Base-by-base conservation (phyloP, 2,329 filamentous ascomycete genomes). In the Niveomyces coronatus region DNA sequence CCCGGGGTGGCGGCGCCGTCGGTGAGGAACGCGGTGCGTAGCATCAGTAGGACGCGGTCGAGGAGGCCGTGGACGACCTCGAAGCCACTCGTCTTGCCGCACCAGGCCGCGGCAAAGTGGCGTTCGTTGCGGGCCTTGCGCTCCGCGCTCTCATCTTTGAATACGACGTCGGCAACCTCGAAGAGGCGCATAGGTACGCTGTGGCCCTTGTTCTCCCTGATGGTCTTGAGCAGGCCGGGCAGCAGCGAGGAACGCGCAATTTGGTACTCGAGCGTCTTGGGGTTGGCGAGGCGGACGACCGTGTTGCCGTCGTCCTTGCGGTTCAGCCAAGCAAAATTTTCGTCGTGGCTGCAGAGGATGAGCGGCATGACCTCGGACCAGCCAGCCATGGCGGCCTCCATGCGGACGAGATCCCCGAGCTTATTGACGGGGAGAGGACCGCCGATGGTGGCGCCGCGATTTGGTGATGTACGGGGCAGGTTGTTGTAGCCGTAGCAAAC, bases 401-500 rank as follows among this genome's bases (percentile, higher is more conserved):
- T 67, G 38, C 91, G 82, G 43, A 96, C 76, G 49, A 96, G 94
- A 53, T 98, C 93, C 44, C 74, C 74, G 28, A 98, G 80, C 65
- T 95, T 96, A 72, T 98, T 98, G 63, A 98, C 82, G 43, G 79
- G 76, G 9, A 96, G 71, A 9, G 88, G 86, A 41, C 86, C 82
- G 32, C 85, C 93, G 44, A 95, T 78, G 5, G 86, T 91, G 39
- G 82, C 83, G 17, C 84, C 82, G 55, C 87, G 88, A 60, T 80
- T 87, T 8, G 88, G 87, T 53, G 89, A 86, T 34, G 82, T 79
- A 37, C 87, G 81, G 1, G 89, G 88, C 14, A 98, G 79, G 46
- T 84, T 86, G 71, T 98, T 98, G 74, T 94, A 98, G 47, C 93
- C 91, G 60, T 96, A 95, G 37, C 86, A 87, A 47, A 98, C 91